These are phyloP conservation scores for Solanum tacnaense DNA, from an alignment of 257 asterid species.

Conservation along the genomic window DNA sequence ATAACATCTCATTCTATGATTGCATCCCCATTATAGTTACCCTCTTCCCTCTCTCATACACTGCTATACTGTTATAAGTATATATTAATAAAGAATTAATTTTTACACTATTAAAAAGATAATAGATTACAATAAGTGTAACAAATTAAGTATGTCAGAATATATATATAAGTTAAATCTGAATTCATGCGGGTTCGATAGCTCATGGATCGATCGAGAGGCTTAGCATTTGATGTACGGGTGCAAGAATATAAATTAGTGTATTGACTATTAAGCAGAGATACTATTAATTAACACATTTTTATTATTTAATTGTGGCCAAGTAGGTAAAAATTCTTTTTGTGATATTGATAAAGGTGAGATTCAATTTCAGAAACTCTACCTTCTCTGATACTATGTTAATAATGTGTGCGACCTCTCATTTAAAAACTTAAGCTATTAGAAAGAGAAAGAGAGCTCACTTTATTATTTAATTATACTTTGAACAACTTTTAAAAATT, in stretches of 20 bases:
- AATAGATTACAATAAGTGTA: too few relatives aligned
- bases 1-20: background rate
- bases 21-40: background rate
- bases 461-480: too few relatives aligned
- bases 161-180: too few relatives aligned
- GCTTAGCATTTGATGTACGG: background rate
- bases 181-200: background rate
- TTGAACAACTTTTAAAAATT: background rate
- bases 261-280: background rate
- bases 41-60: background rate
- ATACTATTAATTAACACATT: background rate
- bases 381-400: too few relatives aligned
- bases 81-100: background rate
- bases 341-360: too few relatives aligned
- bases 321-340: too few relatives aligned
- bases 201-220: background rate
- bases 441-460: too few relatives aligned
- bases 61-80: background rate
- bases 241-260: background rate
- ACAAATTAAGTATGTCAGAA: too few relatives aligned
- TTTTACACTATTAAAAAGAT: background rate
- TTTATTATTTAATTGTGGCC: too few relatives aligned
- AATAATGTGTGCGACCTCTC: too few relatives aligned
- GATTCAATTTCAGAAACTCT: too few relatives aligned
- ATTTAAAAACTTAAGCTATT: too few relatives aligned